A percentile compares a stretch with the other conserved stretches of the same genome.
phyloP scores from a whole-genome alignment of 176 grass and related monocot species.

The Oryza rufipogon region DNA sequence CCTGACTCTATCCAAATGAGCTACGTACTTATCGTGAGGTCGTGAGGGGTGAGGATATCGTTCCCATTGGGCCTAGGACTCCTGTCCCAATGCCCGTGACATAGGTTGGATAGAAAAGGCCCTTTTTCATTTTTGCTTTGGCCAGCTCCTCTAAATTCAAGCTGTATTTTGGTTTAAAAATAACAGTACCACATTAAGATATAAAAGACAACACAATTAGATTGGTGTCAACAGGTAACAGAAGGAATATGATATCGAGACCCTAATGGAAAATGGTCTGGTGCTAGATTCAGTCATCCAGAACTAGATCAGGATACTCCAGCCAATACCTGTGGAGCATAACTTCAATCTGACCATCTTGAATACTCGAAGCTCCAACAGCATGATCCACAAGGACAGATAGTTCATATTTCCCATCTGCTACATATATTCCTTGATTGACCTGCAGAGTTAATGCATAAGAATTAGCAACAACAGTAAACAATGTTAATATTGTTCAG shows the following conservation, averaged over 20 bases:
- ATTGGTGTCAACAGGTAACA: background rate
- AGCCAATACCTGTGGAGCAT: slow-evolving; percentile 86
- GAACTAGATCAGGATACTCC: background rate
- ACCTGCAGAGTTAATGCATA: slow-evolving; percentile 50
- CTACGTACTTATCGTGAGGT: no score
- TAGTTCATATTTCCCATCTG: slow-evolving; percentile 78
- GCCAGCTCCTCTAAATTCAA: background rate
- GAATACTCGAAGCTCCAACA: slow-evolving; percentile 89
- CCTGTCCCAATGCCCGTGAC: no score
- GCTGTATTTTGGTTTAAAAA: background rate
- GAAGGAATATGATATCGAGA: background rate
- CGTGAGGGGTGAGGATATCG: no score
- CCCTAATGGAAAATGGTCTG: background rate
- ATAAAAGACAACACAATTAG: background rate
- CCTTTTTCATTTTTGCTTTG: background rate
- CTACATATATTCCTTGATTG: slow-evolving; percentile 75
- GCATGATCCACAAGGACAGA: slow-evolving; percentile 86
- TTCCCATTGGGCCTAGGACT: no score
- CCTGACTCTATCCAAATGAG: no score
- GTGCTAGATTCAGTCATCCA: background rate
- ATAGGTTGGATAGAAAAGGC: background rate
- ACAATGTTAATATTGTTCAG: background rate
- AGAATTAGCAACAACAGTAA: slow-evolving; percentile 20
- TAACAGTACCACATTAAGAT: background rate
- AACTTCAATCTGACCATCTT: slow-evolving; percentile 85